Conservation (phyloP, 805 yeast species). For the Saccharomycopsis fodiens region DNA sequence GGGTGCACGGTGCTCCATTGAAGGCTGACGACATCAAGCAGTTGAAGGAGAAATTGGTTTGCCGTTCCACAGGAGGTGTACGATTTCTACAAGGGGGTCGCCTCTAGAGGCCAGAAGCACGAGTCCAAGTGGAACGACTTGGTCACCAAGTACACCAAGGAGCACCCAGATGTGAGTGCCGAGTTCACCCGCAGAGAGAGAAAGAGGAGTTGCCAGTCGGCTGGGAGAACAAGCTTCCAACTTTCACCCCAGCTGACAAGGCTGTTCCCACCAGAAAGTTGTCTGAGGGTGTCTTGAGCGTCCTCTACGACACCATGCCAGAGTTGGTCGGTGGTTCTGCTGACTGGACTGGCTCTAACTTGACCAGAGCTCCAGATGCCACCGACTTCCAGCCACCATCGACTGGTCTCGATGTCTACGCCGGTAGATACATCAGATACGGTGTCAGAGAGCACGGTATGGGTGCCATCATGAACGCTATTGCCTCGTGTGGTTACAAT, state of each 20-base stretch:
- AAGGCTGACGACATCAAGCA: constrained; percentile 88
- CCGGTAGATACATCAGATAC: constrained; percentile 91
- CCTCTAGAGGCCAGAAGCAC: constrained; percentile 53
- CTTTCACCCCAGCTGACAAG: constrained; percentile 66
- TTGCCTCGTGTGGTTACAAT: constrained; percentile 80
- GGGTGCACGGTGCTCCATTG: constrained; percentile 95
- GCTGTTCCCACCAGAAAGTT: constrained; percentile 93
- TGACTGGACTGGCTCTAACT: constrained; percentile 93
- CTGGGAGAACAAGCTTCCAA: constrained; percentile 76
- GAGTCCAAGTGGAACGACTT: constrained; percentile 71
- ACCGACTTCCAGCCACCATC: constrained; percentile 88
- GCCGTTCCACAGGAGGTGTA: constrained; percentile 77
- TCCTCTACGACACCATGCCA: constrained; percentile 59
- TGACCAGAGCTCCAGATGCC: constrained; percentile 79
- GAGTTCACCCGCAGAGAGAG: constrained; percentile 77
- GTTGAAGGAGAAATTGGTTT: constrained; percentile 76
- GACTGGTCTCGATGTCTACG: constrained; percentile 72
- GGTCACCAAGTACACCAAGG: constrained; percentile 51
- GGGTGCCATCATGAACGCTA: constrained; percentile 98
- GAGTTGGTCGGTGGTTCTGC: constrained; percentile 98
- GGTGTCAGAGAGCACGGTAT: constrained; percentile 99
- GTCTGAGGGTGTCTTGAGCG: constrained; percentile 70
- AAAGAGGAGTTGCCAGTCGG: constrained; percentile 69
- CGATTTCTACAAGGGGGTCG: constrained; percentile 50
- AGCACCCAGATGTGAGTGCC: constrained; percentile 72